Evolutionary conservation across 2,329 filamentous ascomycete genomes (phyloP), one percentile per base, ranked within the genome.

Genomic region (Aureobasidium lini): DNA sequence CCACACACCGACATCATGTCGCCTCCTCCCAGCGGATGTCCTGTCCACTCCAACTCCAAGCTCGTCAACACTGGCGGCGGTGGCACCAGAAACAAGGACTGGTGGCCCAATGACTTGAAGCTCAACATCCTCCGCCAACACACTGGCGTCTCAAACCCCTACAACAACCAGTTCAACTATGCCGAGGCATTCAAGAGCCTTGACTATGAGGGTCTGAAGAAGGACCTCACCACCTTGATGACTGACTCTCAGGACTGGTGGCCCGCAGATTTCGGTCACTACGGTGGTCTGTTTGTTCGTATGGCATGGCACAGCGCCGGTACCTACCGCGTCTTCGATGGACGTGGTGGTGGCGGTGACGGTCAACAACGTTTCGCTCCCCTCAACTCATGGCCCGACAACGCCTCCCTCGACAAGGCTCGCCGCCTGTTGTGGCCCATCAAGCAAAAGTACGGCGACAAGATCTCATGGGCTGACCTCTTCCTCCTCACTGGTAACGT

Each of bases 381-480:
- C 6, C 83, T 91, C 70, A 90, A 90, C 81, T 84, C 84, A 77
- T 91, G 88, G 88, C 88, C 88, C 43, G 88, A 91, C 75, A 91
- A 91, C 65, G 85, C 84, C 68, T 85, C 79, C 66, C 81, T 91
- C 57, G 88, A 91, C 81, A 91, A 91, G 81, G 88, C 87, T 34
- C 87, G 88, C 60, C 87, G 88, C 64, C 82, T 91, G 59, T 77
- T 91, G 43, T 90, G 87, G 85, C 88, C 88, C 60, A 84, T 91
- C 76, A 91, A 91, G 82, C 87, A 89, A 67, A 91, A 91, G 80
- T 91, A 91, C 65, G 88, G 88, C 71, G 84, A 84, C 79, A 89
- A 88, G 78, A 87, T 91, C 73, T 90, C 88, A 0, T 91, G 88
- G 88, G 85, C 87, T 28, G 88, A 91, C 70, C 75, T 91, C 61